Percentiles rank a stretch among this genome's conserved stretches.
Evolutionary conservation across 2,329 filamentous ascomycete genomes (phyloP).

Genomic region (Ophioceras dolichostomum): DNA sequence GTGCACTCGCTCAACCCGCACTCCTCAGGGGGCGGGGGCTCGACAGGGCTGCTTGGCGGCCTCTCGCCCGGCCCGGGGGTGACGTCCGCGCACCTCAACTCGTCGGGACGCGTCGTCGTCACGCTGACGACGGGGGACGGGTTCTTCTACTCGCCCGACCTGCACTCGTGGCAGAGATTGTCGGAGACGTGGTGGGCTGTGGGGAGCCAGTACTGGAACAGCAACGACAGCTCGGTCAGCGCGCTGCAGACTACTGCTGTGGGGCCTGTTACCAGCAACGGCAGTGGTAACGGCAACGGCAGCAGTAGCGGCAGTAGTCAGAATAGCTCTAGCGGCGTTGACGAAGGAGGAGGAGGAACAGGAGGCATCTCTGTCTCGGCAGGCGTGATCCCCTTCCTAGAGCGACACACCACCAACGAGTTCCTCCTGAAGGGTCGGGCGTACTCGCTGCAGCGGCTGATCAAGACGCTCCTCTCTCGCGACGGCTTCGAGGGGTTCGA

Average conservation of each 20-base stretch:
- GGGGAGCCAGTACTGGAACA: conserved; percentile 98
- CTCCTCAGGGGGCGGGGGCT: no score
- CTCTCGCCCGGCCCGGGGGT: conserved; percentile 71
- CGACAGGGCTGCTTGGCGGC: no score
- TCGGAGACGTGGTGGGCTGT: conserved; percentile 98
- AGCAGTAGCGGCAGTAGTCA: not conserved
- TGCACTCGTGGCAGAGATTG: conserved; percentile 91
- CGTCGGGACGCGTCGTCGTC: conserved; percentile 74
- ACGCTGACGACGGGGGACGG: conserved; percentile 91
- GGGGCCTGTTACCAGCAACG: conserved; percentile 33
- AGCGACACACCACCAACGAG: conserved; percentile 90
- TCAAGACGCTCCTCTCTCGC: conserved; percentile 76
- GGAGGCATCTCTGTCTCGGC: conserved; percentile 57
- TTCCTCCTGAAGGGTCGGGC: conserved; percentile 84
- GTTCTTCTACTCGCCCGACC: conserved; percentile 72
- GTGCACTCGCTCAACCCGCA: conserved; percentile 67
- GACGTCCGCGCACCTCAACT: conserved; percentile 85
- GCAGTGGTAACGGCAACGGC: conserved; percentile 26
- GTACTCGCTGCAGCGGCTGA: conserved; percentile 79
- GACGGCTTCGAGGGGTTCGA: conserved; percentile 92
- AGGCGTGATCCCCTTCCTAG: conserved; percentile 84
- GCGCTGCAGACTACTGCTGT: conserved; percentile 63
- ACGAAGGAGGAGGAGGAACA: conserved; percentile 31
- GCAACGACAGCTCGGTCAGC: conserved; percentile 78
- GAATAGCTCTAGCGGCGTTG: conserved; percentile 10